phyloP scores from a whole-genome alignment of 805 yeast species.

The Saccharomycopsis fodiens region DNA sequence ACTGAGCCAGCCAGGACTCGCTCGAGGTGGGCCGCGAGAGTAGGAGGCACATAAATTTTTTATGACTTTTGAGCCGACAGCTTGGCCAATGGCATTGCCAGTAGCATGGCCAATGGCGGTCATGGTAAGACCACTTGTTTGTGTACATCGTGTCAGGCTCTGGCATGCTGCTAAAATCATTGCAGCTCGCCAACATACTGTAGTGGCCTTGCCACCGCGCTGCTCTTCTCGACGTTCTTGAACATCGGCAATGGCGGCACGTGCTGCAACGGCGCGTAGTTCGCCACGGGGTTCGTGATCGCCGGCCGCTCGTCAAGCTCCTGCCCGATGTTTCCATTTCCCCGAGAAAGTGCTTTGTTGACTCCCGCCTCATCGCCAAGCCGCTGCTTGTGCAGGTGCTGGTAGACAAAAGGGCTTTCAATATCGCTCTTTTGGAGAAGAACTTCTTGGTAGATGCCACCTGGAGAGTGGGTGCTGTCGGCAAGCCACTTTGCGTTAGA shows the following conservation, averaged over 20 bases:
- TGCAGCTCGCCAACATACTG: too few species aligned
- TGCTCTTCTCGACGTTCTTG: constrained; percentile 59
- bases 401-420: constrained; percentile 11
- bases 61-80: too few species aligned
- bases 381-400: constrained; percentile 24
- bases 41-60: too few species aligned
- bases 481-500: constrained; percentile 19
- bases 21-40: too few species aligned
- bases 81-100: too few species aligned
- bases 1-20: too few species aligned
- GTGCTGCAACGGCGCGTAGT: constrained; percentile 24
- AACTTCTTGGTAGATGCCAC: constrained; percentile 11
- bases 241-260: constrained; percentile 45
- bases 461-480: background rate
- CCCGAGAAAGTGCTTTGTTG: constrained; percentile 25
- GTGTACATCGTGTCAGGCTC: too few species aligned
- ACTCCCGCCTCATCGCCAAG: constrained; percentile 26
- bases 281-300: constrained; percentile 32
- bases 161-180: too few species aligned
- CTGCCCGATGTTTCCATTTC: constrained; percentile 33
- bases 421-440: constrained; percentile 9
- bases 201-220: constrained; percentile 36
- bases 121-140: too few species aligned
- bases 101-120: too few species aligned
- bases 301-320: constrained; percentile 35